A percentile compares a stretch with the other conserved stretches of the same genome.
These are phyloP conservation scores for Selenicereus undatus DNA, from an alignment of 148 eudicot genomes.

Conservation along the genomic window DNA sequence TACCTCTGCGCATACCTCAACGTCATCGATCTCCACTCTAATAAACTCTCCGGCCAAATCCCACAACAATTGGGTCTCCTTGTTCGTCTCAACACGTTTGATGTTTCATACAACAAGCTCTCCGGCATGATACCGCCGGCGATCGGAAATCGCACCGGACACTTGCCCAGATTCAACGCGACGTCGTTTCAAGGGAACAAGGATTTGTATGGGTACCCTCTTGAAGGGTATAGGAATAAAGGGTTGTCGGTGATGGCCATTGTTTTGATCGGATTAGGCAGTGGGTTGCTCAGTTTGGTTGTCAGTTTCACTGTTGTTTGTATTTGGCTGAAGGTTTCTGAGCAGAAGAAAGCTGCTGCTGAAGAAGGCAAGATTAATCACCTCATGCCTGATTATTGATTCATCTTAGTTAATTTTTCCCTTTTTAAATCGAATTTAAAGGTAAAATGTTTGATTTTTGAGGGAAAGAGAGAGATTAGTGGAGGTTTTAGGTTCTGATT, in stretches of 20 bases:
- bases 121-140: constrained; percentile 51
- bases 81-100: constrained; percentile 38
- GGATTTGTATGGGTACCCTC: constrained; percentile 62
- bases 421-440: not conserved
- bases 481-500: not conserved
- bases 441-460: not conserved
- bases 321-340: constrained; percentile 62
- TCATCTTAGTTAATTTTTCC: not conserved
- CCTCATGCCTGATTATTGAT: constrained; percentile 67
- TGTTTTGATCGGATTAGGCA: constrained; percentile 71
- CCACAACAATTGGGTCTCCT: constrained; percentile 46
- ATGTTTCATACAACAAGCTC: constrained; percentile 39
- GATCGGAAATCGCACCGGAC: constrained; percentile 45
- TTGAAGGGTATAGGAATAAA: constrained; percentile 39
- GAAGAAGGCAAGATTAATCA: constrained; percentile 58
- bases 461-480: not conserved
- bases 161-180: constrained; percentile 47
- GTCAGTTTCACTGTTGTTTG: constrained; percentile 64
- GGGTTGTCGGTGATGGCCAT: constrained; percentile 56
- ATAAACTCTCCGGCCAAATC: constrained; percentile 38
- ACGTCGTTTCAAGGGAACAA: constrained; percentile 53
- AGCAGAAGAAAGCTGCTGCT: constrained; percentile 35
- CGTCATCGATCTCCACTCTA: constrained; percentile 48
- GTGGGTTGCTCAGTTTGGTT: constrained; percentile 63
- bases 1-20: constrained; percentile 61